Base-by-base conservation (phyloP, 2,329 filamentous ascomycete genomes). In the Sarocladiaceae sp. region DNA sequence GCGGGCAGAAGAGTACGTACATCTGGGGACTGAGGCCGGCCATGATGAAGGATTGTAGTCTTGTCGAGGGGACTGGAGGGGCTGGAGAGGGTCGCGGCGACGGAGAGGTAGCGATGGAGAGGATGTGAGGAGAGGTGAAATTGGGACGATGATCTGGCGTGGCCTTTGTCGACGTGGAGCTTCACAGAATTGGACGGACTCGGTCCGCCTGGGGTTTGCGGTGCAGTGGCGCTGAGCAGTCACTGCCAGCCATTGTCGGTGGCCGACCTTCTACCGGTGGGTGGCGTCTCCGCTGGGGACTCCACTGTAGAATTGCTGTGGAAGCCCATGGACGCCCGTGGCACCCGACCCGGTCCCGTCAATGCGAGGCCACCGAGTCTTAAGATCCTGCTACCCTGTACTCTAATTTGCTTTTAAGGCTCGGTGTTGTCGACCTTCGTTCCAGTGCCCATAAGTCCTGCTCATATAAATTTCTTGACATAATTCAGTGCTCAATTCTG, bases 11-110 rank as follows among this genome's bases (percentile, higher is more conserved):
- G 13, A 6, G 21, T 16, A 45, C 77, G 60, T 70, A 83, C 80
- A 83, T 70, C 65, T 83, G 80, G 56, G 80, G 74, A 58, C 71
- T 80, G 56, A 84, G 66, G 48, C 66, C 66, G 57, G 66, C 78
- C 80, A 83, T 83, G 63, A 66, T 80, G 63, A 53, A 47, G 48
- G 44, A 4, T 13, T 32, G 26, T 29, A 9, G 26, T 9, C n/a
- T 29, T 9, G 26, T n/a, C n/a, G n/a, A n/a, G n/a, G n/a, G n/a
- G n/a, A n/a, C n/a, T n/a, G n/a, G 24, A 44, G 33, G 33, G 34
- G 40, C 37, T 42, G 31, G 45, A 29, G 39, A 46, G 33, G 45
- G 42, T 31, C 23, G 46, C 35, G 42, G 19, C 16, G 47, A 33
- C n/a, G 40, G 33, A 20, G 44, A 26, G 29, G 15, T 33, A 37